Conservation (phyloP, 192 early-diverging fungal species). For the Chytriomyces hyalinus region DNA sequence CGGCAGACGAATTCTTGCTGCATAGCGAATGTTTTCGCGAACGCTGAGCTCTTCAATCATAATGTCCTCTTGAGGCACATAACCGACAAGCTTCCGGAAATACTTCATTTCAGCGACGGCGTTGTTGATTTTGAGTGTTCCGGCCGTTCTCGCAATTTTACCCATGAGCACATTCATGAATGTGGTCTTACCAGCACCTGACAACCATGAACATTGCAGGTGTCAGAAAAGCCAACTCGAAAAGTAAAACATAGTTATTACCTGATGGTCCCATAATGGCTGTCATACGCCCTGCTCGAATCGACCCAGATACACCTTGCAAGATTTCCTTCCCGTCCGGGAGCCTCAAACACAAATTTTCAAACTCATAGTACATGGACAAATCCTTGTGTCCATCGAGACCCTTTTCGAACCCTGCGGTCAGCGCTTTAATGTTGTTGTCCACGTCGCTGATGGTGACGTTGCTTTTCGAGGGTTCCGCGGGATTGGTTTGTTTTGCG, state of each 20-base stretch:
- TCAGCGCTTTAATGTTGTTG: slow-evolving; percentile 19
- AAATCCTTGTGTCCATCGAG: slow-evolving; percentile 21
- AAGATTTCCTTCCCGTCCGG: slow-evolving; percentile 65
- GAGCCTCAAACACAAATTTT: slow-evolving; percentile 44
- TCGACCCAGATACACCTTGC: slow-evolving; percentile 70
- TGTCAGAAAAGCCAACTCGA: background rate
- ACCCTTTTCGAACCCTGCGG: slow-evolving; percentile 13
- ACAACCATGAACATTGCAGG: slow-evolving; percentile 26
- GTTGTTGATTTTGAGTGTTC: slow-evolving; percentile 40
- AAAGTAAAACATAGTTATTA: background rate
- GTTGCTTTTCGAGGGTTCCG: background rate
- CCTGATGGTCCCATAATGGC: slow-evolving; percentile 93
- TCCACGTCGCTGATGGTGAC: background rate
- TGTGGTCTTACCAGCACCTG: slow-evolving; percentile 57
- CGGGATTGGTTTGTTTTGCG: background rate
- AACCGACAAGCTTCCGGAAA: slow-evolving; percentile 48
- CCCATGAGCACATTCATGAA: slow-evolving; percentile 53
- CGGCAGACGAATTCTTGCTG: slow-evolving; percentile 77
- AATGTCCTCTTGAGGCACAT: slow-evolving; percentile 49
- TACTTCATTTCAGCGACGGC: slow-evolving; percentile 33
- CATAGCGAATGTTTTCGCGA: slow-evolving; percentile 74
- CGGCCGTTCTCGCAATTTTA: slow-evolving; percentile 41
- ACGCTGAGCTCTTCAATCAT: slow-evolving; percentile 64
- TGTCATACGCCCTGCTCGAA: slow-evolving; percentile 74
- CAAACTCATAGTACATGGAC: slow-evolving; percentile 45